Conservation (phyloP, 1,139 yeast genomes). For the Kodamaea sp. region DNA sequence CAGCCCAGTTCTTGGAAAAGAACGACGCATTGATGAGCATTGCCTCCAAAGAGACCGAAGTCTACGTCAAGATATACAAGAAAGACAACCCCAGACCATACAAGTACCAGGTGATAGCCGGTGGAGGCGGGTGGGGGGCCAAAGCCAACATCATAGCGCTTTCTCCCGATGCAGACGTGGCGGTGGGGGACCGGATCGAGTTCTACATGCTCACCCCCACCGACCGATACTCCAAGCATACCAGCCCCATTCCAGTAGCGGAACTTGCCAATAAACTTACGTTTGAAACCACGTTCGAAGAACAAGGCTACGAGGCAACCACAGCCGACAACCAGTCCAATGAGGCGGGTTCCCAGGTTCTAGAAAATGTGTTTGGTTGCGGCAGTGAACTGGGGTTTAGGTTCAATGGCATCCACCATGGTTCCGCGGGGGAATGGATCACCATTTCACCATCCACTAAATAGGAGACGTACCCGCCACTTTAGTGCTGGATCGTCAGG, state of each 20-base stretch:
- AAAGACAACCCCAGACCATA: slow-evolving; percentile 17
- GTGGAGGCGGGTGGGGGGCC: slow-evolving; percentile 71
- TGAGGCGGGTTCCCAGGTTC: slow-evolving; percentile 4
- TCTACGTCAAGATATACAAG: slow-evolving; percentile 40
- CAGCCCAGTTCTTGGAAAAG: slow-evolving; percentile 52
- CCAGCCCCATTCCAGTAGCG: slow-evolving; percentile 2
- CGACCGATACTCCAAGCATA: slow-evolving; percentile 14
- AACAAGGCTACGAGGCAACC: slow-evolving; percentile 22
- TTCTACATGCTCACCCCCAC: slow-evolving; percentile 50
- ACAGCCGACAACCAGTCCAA: slow-evolving; percentile 11
- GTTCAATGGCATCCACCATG: slow-evolving; percentile 40
- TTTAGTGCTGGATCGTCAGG: too few species aligned
- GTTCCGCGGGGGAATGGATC: slow-evolving; percentile 44
- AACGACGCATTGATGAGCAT: slow-evolving; percentile 43
- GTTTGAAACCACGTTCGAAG: slow-evolving; percentile 37
- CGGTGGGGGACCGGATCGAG: slow-evolving; percentile 46
- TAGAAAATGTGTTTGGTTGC: slow-evolving; percentile 37
- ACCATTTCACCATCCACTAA: too few species aligned
- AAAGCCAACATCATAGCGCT: slow-evolving; percentile 59
- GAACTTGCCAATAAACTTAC: slow-evolving; percentile 3
- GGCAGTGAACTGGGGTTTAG: slow-evolving; percentile 51
- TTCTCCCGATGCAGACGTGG: slow-evolving; percentile 53
- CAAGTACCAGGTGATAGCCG: slow-evolving; percentile 55
- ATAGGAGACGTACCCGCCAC: too few species aligned
- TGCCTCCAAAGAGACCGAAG: slow-evolving; percentile 48